A percentile compares a stretch with the other conserved stretches of the same genome.
phyloP scores from a whole-genome alignment of 352 stramenopile species.

The Phytophthora europaea region DNA sequence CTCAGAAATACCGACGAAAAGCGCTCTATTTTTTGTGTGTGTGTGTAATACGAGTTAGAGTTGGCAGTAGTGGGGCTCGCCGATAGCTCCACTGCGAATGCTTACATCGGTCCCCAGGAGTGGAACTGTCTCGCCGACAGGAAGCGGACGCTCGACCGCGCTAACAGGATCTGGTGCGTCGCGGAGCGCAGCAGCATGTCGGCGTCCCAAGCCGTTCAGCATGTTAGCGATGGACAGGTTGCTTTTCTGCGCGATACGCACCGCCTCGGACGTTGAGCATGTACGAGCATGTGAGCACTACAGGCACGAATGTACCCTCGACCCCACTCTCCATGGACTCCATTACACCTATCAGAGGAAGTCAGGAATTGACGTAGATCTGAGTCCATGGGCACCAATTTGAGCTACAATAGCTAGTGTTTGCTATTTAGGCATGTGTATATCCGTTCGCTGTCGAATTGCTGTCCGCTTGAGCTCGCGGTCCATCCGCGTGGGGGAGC shows the following conservation, averaged over 20 bases:
- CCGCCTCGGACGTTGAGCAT: slow-evolving; percentile 62
- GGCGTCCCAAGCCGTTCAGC: slow-evolving; percentile 79
- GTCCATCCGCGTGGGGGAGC: too few species aligned
- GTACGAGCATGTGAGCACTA: slow-evolving; percentile 79
- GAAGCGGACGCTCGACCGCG: slow-evolving; percentile 85
- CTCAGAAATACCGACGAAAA: too few species aligned
- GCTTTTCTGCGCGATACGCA: slow-evolving; percentile 87
- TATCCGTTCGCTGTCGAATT: too few species aligned
- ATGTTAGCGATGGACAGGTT: slow-evolving; percentile 78
- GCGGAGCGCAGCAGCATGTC: slow-evolving; percentile 83
- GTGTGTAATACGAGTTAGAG: too few species aligned
- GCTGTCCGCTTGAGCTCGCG: too few species aligned
- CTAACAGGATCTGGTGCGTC: slow-evolving; percentile 67
- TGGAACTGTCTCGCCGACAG: slow-evolving; percentile 64
- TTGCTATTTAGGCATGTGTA: too few species aligned
- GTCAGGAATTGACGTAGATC: neutral
- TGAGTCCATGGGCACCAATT: neutral
- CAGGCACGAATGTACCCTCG: slow-evolving; percentile 75
- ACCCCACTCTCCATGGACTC: slow-evolving; percentile 69
- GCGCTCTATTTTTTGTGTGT: too few species aligned
- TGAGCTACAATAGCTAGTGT: too few species aligned
- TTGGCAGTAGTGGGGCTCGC: too few species aligned
- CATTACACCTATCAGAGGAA: slow-evolving; percentile 35
- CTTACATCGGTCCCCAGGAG: slow-evolving; percentile 54
- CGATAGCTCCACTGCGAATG: slow-evolving; percentile 59